phyloP scores from a whole-genome alignment of 2,329 filamentous ascomycete genomes.

The Amauroascus verrucosus region DNA sequence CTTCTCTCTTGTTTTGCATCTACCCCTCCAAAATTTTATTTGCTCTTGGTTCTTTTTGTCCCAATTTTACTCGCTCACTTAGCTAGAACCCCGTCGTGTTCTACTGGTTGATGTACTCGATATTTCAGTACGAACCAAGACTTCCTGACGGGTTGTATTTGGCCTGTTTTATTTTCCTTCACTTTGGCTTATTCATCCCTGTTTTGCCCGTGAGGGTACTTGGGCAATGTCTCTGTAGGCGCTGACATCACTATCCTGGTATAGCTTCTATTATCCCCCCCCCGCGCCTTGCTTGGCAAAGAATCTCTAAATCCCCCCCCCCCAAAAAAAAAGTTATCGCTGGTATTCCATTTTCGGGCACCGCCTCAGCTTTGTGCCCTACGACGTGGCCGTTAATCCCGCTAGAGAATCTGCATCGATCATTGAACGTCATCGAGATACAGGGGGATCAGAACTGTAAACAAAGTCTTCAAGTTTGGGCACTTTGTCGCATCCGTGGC shows the following conservation, averaged over 20 bases:
- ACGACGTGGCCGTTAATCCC: conserved; percentile 14
- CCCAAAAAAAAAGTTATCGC: background rate
- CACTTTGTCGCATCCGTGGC: background rate
- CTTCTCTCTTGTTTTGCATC: background rate
- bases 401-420: background rate
- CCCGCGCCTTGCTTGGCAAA: conserved; percentile 6
- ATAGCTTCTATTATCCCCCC: background rate
- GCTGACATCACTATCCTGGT: conserved; percentile 7
- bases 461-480: background rate
- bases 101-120: background rate
- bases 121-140: background rate
- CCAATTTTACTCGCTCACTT: background rate
- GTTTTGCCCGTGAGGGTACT: background rate
- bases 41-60: background rate
- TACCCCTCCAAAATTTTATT: background rate
- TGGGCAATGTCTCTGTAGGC: background rate
- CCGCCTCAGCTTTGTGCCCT: conserved; percentile 15
- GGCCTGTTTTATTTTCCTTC: background rate
- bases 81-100: background rate
- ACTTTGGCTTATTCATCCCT: background rate
- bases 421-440: background rate
- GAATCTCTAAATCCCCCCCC: background rate
- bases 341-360: conserved; percentile 10
- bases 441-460: background rate
- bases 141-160: background rate